Evolutionary conservation across 352 stramenopile genomes (phyloP).

Genomic region (Phytophthora macrochlamydospora): DNA sequence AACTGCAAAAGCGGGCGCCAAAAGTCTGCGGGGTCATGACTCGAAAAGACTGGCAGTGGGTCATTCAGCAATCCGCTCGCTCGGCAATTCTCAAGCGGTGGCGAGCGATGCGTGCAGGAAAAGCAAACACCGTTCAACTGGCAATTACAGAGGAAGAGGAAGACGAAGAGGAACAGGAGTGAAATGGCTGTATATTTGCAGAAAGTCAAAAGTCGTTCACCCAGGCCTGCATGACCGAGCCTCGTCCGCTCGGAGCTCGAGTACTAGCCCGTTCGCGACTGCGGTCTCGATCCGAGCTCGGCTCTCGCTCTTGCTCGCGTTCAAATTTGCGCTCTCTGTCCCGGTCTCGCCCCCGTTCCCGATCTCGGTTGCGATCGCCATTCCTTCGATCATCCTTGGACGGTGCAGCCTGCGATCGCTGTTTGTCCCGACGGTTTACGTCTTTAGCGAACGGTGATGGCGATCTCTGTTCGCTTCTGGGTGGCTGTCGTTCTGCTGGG

Average conservation of each 20-base stretch:
- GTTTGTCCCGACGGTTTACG: slow-evolving; percentile 16
- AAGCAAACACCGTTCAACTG: not conserved
- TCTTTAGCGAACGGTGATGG: slow-evolving; percentile 26
- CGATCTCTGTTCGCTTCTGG: slow-evolving; percentile 28
- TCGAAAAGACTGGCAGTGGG: slow-evolving; percentile 64
- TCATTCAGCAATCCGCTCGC: slow-evolving; percentile 57
- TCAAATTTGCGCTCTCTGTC: slow-evolving; percentile 35
- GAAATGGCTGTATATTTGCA: slow-evolving; percentile 4
- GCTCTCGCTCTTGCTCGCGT: slow-evolving; percentile 28
- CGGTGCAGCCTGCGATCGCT: slow-evolving; percentile 10
- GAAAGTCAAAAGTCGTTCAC: slow-evolving; percentile 48
- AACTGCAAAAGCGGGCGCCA: slow-evolving; percentile 51
- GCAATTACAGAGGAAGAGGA: not conserved
- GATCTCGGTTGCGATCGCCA: slow-evolving; percentile 24
- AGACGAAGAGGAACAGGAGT: not conserved
- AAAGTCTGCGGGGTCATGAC: slow-evolving; percentile 62
- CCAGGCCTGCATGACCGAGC: slow-evolving; percentile 75
- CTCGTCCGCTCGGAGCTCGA: slow-evolving; percentile 38
- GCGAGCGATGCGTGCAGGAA: slow-evolving; percentile 41
- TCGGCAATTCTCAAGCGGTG: slow-evolving; percentile 59
- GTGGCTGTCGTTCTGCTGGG: slow-evolving; percentile 4
- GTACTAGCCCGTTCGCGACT: slow-evolving; percentile 21
- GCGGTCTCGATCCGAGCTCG: slow-evolving; percentile 33
- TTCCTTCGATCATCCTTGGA: slow-evolving; percentile 16
- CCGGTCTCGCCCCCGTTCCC: slow-evolving; percentile 16